Conservation (phyloP, 2,329 filamentous ascomycete species). For the Fusarium pseudocircinatum region DNA sequence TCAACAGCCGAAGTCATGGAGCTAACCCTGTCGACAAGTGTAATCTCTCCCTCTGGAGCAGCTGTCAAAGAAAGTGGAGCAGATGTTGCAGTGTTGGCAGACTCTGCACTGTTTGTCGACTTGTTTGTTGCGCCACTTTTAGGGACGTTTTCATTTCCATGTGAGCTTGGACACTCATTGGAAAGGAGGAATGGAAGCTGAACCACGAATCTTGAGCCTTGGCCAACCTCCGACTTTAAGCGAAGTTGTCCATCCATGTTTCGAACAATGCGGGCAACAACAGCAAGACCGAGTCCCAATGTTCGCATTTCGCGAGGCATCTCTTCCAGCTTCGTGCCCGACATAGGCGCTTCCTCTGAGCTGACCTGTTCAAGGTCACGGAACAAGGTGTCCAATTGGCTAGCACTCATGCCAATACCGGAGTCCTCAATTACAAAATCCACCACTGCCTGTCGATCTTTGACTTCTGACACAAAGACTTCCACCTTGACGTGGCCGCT, state of each 20-base stretch:
- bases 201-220: constrained; percentile 84
- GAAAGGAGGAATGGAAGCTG: constrained; percentile 78
- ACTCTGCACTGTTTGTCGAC: constrained; percentile 18
- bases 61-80: constrained; percentile 41
- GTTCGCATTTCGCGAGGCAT: constrained; percentile 54
- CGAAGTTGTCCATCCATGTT: constrained; percentile 91
- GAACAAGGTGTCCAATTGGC: constrained; percentile 65
- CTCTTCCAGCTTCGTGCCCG: constrained; percentile 38
- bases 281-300: constrained; percentile 83
- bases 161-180: constrained; percentile 46
- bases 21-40: constrained; percentile 64
- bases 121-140: constrained; percentile 2
- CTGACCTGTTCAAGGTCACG: constrained; percentile 68
- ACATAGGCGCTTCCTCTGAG: constrained; percentile 52
- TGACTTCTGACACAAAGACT: constrained; percentile 67
- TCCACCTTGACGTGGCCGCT: constrained; percentile 76
- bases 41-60: constrained; percentile 63
- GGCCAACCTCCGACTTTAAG: constrained; percentile 83
- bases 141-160: constrained; percentile 6
- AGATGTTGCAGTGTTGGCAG: constrained; percentile 33
- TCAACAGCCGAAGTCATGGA: constrained; percentile 20
- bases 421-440: constrained; percentile 83
- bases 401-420: constrained; percentile 75
- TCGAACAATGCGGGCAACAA: constrained; percentile 86
- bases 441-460: constrained; percentile 67